Conservation (phyloP, 192 early-diverging fungal genomes). For the Umbelopsis vinacea region DNA sequence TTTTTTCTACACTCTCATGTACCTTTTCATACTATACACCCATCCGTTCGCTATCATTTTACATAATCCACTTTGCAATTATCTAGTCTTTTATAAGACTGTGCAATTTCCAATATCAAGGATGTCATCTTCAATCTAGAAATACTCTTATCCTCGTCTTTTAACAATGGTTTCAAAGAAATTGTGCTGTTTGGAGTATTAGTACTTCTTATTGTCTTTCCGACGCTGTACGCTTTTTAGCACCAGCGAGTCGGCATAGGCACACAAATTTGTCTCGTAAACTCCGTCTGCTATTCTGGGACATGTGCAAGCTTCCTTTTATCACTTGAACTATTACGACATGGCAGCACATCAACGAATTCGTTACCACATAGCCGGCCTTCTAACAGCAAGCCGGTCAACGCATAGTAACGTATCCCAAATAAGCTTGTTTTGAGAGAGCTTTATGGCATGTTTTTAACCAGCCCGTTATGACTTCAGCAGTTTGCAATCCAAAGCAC, state of each 20-base stretch:
- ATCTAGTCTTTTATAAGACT: background rate
- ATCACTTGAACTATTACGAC: background rate
- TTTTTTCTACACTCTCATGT: background rate
- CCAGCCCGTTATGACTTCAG: background rate
- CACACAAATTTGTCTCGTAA: background rate
- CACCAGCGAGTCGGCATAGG: too few species aligned
- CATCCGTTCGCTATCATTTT: background rate
- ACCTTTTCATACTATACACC: background rate
- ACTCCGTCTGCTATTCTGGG: background rate
- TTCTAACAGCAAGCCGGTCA: background rate
- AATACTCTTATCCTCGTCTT: too few species aligned
- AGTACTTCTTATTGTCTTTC: too few species aligned
- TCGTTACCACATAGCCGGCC: background rate
- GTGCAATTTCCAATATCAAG: background rate
- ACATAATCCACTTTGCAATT: background rate
- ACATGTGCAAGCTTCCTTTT: background rate
- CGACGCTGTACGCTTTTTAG: too few species aligned
- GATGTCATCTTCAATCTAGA: too few species aligned
- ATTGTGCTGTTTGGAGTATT: too few species aligned
- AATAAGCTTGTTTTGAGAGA: background rate
- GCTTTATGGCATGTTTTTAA: background rate
- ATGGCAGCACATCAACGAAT: constrained; percentile 1
- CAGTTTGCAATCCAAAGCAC: background rate
- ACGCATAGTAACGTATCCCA: background rate
- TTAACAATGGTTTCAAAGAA: too few species aligned